Evolutionary conservation across 139 green algal genomes (phyloP).

Genomic region (Coccomyxa sp.): DNA sequence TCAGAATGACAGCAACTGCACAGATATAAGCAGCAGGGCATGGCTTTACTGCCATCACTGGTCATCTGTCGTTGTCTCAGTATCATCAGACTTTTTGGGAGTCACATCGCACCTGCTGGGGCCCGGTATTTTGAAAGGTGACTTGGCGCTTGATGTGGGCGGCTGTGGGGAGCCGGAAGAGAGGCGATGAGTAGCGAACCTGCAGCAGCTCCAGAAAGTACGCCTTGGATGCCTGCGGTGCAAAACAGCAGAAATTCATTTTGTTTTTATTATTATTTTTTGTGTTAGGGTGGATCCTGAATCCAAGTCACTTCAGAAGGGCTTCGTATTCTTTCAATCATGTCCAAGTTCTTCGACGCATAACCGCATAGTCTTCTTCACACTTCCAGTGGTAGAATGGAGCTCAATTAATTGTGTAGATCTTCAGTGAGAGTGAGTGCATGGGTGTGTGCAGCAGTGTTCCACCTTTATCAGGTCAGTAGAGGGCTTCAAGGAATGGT

Average conservation of each 20-base stretch:
- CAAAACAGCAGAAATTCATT: background rate
- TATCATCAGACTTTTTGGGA: background rate
- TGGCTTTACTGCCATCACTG: background rate
- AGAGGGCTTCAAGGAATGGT: conserved; percentile 29
- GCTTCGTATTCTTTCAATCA: background rate
- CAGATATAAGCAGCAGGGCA: background rate
- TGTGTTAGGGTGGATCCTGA: background rate
- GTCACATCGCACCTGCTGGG: background rate
- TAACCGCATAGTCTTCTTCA: background rate
- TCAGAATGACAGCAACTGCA: background rate
- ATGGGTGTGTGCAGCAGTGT: background rate
- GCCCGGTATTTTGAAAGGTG: conserved; percentile 57
- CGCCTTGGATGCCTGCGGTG: background rate
- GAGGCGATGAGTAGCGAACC: conserved; percentile 63
- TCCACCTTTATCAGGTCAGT: conserved; percentile 17
- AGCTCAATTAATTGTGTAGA: too few relatives aligned
- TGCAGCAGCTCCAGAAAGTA: conserved; percentile 7
- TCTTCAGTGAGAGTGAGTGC: background rate
- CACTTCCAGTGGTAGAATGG: background rate
- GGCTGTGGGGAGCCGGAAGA: conserved; percentile 66
- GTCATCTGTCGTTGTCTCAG: background rate
- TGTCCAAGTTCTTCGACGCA: background rate
- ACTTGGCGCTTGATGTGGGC: conserved; percentile 58
- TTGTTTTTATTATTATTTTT: background rate
- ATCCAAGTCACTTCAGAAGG: background rate